These are phyloP conservation scores for Dendrostoma leiphaemia DNA, from an alignment of 2,329 filamentous ascomycete genomes.

Conservation along the genomic window DNA sequence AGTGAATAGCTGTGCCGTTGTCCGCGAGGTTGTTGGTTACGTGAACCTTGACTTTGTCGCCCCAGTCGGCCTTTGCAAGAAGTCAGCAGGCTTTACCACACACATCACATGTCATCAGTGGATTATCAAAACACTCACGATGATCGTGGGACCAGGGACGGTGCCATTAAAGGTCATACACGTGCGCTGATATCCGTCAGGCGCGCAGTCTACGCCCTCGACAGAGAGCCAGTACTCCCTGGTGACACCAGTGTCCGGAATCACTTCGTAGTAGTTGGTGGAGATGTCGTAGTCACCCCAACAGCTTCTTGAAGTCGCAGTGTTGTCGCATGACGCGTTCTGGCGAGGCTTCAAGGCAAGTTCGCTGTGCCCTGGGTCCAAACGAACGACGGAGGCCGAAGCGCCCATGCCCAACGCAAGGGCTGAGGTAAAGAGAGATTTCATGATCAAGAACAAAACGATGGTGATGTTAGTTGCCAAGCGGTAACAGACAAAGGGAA, in stretches of 20 bases:
- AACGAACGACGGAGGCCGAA: background rate
- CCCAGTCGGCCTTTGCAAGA: slow-evolving; percentile 36
- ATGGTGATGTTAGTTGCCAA: no score
- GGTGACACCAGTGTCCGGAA: slow-evolving; percentile 21
- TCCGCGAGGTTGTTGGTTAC: slow-evolving; percentile 56
- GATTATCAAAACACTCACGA: slow-evolving; percentile 13
- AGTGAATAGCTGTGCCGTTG: slow-evolving; percentile 32
- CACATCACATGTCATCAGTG: no score
- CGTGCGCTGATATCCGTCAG: slow-evolving; percentile 21
- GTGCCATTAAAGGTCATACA: slow-evolving; percentile 32
- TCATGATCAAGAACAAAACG: no score
- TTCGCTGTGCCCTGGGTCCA: background rate
- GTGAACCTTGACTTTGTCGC: slow-evolving; percentile 48
- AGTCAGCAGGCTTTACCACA: slow-evolving; percentile 12
- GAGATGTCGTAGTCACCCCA: slow-evolving; percentile 30
- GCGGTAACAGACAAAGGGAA: no score
- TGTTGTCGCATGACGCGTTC: slow-evolving; percentile 21
- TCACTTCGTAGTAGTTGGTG: slow-evolving; percentile 30
- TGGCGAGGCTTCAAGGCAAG: background rate
- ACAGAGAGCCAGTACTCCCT: slow-evolving; percentile 25
- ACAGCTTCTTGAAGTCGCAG: slow-evolving; percentile 23
- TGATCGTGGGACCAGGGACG: slow-evolving; percentile 30
- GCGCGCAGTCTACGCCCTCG: slow-evolving; percentile 19
- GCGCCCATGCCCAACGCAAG: background rate
- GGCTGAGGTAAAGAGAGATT: background rate